These are phyloP conservation scores for Rutstroemia sp. DNA, from an alignment of 2,329 filamentous ascomycete species.

Conservation along the genomic window DNA sequence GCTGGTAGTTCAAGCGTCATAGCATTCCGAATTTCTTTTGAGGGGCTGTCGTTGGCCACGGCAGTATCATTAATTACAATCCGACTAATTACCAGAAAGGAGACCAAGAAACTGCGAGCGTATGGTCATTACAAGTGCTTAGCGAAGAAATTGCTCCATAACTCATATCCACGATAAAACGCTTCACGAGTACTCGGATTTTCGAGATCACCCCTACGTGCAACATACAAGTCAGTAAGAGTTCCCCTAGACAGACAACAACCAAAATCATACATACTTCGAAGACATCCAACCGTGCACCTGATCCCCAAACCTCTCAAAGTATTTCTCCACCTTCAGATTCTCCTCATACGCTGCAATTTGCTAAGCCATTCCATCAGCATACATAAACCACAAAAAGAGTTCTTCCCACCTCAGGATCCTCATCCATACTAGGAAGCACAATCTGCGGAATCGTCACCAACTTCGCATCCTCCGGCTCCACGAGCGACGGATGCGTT, in stretches of 20 bases:
- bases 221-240: background rate
- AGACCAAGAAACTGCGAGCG: too few relatives aligned
- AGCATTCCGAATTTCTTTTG: too few relatives aligned
- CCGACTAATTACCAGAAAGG: too few relatives aligned
- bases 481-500: constrained; percentile 54
- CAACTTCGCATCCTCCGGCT: constrained; percentile 49
- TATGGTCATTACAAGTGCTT: background rate
- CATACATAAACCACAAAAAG: constrained; percentile 29
- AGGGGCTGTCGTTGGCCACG: too few relatives aligned
- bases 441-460: constrained; percentile 54
- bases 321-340: constrained; percentile 44
- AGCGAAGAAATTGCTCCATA: background rate
- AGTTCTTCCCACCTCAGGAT: constrained; percentile 24
- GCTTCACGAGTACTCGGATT: constrained; percentile 1
- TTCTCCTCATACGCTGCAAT: constrained; percentile 34
- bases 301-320: constrained; percentile 58
- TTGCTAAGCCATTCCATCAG: constrained; percentile 23
- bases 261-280: constrained; percentile 32
- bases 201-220: background rate
- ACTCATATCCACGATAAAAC: constrained; percentile 9
- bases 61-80: too few relatives aligned
- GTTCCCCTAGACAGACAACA: background rate
- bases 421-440: constrained; percentile 59
- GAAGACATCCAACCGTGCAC: constrained; percentile 71
- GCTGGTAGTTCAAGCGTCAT: too few relatives aligned